Conservation (phyloP, 345 rosid species). For the Bruguiera sexangula region DNA sequence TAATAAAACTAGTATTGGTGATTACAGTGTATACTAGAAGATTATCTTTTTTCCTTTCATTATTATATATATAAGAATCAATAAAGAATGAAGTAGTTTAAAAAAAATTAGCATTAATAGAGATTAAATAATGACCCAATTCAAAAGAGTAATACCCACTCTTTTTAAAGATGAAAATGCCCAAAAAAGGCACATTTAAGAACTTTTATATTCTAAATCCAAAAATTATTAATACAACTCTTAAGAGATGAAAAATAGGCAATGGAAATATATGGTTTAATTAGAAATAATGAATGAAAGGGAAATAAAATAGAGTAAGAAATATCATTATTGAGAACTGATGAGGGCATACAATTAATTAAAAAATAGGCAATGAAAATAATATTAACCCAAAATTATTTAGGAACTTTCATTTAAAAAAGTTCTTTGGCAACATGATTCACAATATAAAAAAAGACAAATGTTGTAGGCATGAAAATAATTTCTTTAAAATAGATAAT, state of each 20-base stretch:
- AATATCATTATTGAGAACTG: background rate
- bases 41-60: too few relatives aligned
- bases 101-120: background rate
- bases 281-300: background rate
- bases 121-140: background rate
- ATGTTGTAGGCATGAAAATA: too few relatives aligned
- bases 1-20: background rate
- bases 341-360: background rate
- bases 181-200: background rate
- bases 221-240: background rate
- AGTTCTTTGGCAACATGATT: background rate
- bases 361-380: too few relatives aligned
- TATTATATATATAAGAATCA: background rate
- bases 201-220: background rate
- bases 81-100: background rate
- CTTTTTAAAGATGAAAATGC: background rate
- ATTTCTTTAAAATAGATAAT: too few relatives aligned
- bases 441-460: background rate
- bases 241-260: background rate
- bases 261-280: background rate
- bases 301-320: background rate
- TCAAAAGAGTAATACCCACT: background rate
- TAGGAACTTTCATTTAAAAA: too few relatives aligned
- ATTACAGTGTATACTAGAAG: background rate
- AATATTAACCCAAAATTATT: too few relatives aligned